phyloP scores from a whole-genome alignment of 2,329 filamentous ascomycete species.

The Xylariaceae sp. region DNA sequence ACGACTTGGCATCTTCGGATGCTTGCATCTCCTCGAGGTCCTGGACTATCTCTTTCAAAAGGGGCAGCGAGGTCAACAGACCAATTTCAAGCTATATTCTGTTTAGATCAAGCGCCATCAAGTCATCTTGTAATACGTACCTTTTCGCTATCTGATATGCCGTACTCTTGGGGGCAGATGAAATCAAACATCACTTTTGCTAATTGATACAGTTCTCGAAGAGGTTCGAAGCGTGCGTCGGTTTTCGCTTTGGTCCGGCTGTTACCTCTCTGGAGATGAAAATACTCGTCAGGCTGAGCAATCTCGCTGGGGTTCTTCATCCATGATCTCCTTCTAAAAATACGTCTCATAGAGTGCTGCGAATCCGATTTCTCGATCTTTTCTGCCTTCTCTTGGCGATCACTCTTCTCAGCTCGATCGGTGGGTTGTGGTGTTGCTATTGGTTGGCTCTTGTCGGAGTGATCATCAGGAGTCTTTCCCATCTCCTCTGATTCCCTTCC shows the following conservation, averaged over 20 bases:
- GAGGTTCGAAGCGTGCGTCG: slow-evolving; percentile 80
- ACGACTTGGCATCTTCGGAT: slow-evolving; percentile 87
- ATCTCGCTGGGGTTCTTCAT: slow-evolving; percentile 55
- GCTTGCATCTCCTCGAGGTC: slow-evolving; percentile 97
- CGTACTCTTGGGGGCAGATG: slow-evolving; percentile 97
- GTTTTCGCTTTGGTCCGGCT: slow-evolving; percentile 73
- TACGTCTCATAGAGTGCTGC: slow-evolving; percentile 43
- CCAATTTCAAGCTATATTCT: slow-evolving; percentile 77
- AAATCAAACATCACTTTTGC: slow-evolving; percentile 97
- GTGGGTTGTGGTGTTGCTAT: slow-evolving; percentile 24
- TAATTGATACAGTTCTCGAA: slow-evolving; percentile 89
- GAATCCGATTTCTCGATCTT: slow-evolving; percentile 29
- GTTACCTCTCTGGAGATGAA: slow-evolving; percentile 81
- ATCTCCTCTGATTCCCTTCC: slow-evolving; percentile 42
- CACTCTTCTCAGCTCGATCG: slow-evolving; percentile 27
- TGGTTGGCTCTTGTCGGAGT: slow-evolving; percentile 39
- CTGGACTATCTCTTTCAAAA: slow-evolving; percentile 94
- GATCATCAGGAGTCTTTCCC: slow-evolving; percentile 38
- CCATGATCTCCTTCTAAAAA: slow-evolving; percentile 62
- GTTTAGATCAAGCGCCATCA: slow-evolving; percentile 14
- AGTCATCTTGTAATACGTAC: slow-evolving; percentile 23
- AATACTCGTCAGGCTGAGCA: slow-evolving; percentile 70
- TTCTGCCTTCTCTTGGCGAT: slow-evolving; percentile 26
- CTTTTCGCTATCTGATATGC: slow-evolving; percentile 92
- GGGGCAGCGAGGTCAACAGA: slow-evolving; percentile 84